A percentile compares a stretch with the other conserved stretches of the same genome.
Evolutionary conservation across 2,329 filamentous ascomycete species (phyloP).

Genomic region (Alternaria triticimaculans): DNA sequence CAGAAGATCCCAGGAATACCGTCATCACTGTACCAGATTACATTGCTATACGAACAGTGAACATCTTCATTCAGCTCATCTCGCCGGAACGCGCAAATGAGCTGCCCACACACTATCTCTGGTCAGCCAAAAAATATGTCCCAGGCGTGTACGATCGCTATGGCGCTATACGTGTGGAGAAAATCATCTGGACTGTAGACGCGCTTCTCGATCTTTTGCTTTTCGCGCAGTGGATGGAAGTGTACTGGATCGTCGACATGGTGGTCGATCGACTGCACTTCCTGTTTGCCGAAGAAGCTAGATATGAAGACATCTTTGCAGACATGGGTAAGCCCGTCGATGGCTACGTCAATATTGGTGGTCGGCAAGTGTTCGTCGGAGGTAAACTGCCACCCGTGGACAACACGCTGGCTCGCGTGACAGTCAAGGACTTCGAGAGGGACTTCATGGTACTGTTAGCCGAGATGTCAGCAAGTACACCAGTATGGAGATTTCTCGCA

Average conservation of each 20-base stretch:
- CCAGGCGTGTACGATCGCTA: not conserved
- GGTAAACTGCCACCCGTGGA: not conserved
- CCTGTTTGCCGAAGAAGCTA: not conserved
- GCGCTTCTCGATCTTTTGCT: not conserved
- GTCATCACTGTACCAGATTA: not conserved
- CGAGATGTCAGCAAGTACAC: not conserved
- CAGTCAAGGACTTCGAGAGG: not conserved
- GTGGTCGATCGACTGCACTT: not conserved
- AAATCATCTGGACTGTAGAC: not conserved
- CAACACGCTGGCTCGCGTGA: not conserved
- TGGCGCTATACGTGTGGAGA: not conserved
- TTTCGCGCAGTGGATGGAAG: not conserved
- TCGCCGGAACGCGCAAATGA: not conserved
- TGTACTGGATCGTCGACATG: not conserved
- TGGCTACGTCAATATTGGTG: not conserved
- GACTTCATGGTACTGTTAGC: not conserved
- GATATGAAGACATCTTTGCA: not conserved
- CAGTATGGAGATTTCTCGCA: not conserved
- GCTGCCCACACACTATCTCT: constrained; percentile 10
- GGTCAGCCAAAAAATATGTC: not conserved
- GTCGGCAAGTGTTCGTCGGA: not conserved
- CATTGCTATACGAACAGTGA: not conserved
- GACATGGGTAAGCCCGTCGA: not conserved
- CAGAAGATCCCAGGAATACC: not conserved
- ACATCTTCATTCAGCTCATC: constrained; percentile 8